Evolutionary conservation across 129 eudicot genomes (phyloP), one percentile per base, ranked within the genome.

Genomic region (Deinandra increscens): DNA sequence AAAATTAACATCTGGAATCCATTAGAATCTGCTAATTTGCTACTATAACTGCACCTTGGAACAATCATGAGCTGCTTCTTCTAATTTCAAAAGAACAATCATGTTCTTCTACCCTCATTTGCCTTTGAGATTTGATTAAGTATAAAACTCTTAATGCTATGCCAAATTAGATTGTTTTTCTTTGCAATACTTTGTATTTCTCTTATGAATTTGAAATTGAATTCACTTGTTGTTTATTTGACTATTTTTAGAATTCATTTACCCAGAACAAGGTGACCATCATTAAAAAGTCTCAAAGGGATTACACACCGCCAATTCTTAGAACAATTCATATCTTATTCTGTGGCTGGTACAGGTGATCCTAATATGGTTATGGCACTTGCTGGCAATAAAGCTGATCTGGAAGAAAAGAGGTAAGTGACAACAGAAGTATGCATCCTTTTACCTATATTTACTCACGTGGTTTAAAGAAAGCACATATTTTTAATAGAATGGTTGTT

Each of bases 351-450:
- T 71, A 51, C 78, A 93, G 98, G 98, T 53, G 89, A 93, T 73
- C 92, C 96, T 7, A 93, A 85, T 81, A 86, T 93, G 96, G 96
- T 93, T 17, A 86, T 89, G 98, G 96, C 98, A 56, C 92, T 93
- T 79, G 96, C 98, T 48, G 98, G 96, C 58, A 93, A 89, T 59
- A 93, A 93, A 87, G 85, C 88, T 71, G 98, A 93, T 73, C 77
- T 93, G 68, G 96, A 89, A 81, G 98, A 93, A 49, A 93, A 81
- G 84, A 86, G 98, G 79, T 83, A 73, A 67, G 95, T 93, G 68
- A 81, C 95, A 64, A 75, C 95, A 70, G 98, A 93, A 68, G 98
- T 93, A 84, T 73, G 88, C 58, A 54, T n/a, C 68, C 29, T 26
- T 15, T 77, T 63, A 46, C 79, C 50, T 48, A 31, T 44, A 29